These are phyloP conservation scores for Lentinula novae-zelandiae DNA, from an alignment of 1,284 basidiomycete species.

Conservation along the genomic window DNA sequence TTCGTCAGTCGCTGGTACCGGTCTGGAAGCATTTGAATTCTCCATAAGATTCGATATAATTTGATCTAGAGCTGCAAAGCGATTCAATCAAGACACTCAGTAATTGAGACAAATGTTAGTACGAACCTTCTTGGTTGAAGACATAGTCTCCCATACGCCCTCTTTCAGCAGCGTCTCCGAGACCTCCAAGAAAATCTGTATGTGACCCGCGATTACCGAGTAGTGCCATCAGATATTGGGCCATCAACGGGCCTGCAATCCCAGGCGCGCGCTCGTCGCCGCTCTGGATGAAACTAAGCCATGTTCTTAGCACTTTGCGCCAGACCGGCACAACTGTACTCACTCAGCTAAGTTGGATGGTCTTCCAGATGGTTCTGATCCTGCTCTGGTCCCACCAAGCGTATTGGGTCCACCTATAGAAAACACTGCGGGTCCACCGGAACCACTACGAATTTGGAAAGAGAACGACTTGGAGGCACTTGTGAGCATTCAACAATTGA, in stretches of 20 bases:
- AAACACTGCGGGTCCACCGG: constrained; percentile 37
- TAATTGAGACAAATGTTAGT: background rate
- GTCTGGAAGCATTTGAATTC: constrained; percentile 58
- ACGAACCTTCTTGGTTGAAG: constrained; percentile 73
- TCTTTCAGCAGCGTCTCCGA: constrained; percentile 32
- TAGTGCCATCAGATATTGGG: constrained; percentile 66
- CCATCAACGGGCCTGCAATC: constrained; percentile 61
- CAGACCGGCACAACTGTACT: constrained; percentile 16
- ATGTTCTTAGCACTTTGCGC: constrained; percentile 2
- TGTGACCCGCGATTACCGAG: constrained; percentile 47
- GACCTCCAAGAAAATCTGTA: constrained; percentile 34
- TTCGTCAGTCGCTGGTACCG: constrained; percentile 74
- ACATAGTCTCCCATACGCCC: constrained; percentile 79
- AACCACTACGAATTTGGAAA: constrained; percentile 28
- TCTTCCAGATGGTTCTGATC: constrained; percentile 12
- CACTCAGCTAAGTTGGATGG: constrained; percentile 50
- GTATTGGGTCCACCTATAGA: constrained; percentile 18
- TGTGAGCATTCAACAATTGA: background rate
- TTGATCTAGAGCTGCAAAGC: constrained; percentile 61
- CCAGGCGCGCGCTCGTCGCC: constrained; percentile 22
- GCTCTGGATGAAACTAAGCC: constrained; percentile 33
- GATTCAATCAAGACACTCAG: background rate
- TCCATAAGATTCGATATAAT: constrained; percentile 79
- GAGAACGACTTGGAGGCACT: constrained; percentile 17
- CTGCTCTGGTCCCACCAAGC: constrained; percentile 12